phyloP scores from a whole-genome alignment of 139 green algal genomes.

The Auxenochlorella pyrenoidosa region DNA sequence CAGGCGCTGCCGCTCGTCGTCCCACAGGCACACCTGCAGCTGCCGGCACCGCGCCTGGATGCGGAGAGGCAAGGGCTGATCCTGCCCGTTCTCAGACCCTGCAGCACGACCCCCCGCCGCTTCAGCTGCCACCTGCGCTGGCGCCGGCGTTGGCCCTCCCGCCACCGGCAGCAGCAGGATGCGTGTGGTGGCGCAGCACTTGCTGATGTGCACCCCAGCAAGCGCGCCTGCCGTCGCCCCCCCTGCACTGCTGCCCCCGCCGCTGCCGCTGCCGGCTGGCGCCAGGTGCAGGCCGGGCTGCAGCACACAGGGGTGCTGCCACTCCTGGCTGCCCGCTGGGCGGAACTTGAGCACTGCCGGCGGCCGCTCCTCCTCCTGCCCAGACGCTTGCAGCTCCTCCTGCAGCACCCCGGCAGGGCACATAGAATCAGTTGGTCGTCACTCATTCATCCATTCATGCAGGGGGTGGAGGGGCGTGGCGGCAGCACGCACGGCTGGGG shows the following conservation, averaged over 20 bases:
- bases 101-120: no score
- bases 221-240: background rate
- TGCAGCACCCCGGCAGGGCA: background rate
- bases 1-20: conserved; percentile 49
- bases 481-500: no score
- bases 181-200: conserved; percentile 31
- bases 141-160: background rate
- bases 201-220: conserved; percentile 8
- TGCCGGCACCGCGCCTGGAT: background rate
- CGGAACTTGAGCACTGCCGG: conserved; percentile 42
- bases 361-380: conserved; percentile 13
- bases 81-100: no score
- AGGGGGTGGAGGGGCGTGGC: no score
- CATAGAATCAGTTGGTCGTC: background rate
- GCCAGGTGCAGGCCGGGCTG: conserved; percentile 21
- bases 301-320: conserved; percentile 37
- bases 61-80: background rate
- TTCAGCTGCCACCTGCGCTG: background rate
- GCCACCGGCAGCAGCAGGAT: conserved; percentile 16
- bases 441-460: no score
- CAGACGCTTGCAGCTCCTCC: conserved; percentile 28
- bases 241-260: background rate
- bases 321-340: background rate
- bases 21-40: conserved; percentile 55
- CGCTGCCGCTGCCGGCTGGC: background rate